A percentile compares a stretch with the other conserved stretches of the same genome.
phyloP scores from a whole-genome alignment of 208 protist genomes.

The Trypanosoma mega region DNA sequence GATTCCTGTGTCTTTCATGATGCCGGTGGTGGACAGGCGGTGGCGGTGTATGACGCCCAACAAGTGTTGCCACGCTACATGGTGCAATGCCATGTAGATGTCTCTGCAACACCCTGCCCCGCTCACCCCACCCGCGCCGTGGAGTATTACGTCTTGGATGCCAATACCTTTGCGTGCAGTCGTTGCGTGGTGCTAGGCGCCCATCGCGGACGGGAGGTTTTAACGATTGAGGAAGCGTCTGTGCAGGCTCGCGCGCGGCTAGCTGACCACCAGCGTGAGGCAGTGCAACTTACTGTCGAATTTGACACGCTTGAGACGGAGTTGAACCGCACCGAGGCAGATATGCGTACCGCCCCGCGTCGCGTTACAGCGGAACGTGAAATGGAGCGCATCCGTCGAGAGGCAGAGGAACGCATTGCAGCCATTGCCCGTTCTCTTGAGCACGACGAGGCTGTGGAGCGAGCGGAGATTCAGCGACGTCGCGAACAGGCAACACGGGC shows the following conservation, averaged over 20 bases:
- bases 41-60: slow-evolving; percentile 51
- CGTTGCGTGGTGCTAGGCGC: slow-evolving; percentile 65
- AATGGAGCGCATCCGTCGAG: slow-evolving; percentile 54
- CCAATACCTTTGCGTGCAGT: slow-evolving; percentile 66
- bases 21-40: slow-evolving; percentile 27
- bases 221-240: slow-evolving; percentile 61
- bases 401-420: slow-evolving; percentile 56
- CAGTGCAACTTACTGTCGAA: slow-evolving; percentile 37
- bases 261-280: slow-evolving; percentile 41
- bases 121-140: slow-evolving; percentile 53
- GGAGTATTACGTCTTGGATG: slow-evolving; percentile 73
- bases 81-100: slow-evolving; percentile 63
- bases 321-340: slow-evolving; percentile 36
- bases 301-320: slow-evolving; percentile 46
- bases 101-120: slow-evolving; percentile 49
- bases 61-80: slow-evolving; percentile 68
- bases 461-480: slow-evolving; percentile 35
- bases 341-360: slow-evolving; percentile 41
- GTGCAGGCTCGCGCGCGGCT: slow-evolving; percentile 47
- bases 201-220: slow-evolving; percentile 48
- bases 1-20: slow-evolving; percentile 60
- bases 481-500: slow-evolving; percentile 32
- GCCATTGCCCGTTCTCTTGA: slow-evolving; percentile 38
- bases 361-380: slow-evolving; percentile 48
- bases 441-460: slow-evolving; percentile 43